phyloP scores from a whole-genome alignment of 192 early-diverging fungal species.

The Coemansia sp. region DNA sequence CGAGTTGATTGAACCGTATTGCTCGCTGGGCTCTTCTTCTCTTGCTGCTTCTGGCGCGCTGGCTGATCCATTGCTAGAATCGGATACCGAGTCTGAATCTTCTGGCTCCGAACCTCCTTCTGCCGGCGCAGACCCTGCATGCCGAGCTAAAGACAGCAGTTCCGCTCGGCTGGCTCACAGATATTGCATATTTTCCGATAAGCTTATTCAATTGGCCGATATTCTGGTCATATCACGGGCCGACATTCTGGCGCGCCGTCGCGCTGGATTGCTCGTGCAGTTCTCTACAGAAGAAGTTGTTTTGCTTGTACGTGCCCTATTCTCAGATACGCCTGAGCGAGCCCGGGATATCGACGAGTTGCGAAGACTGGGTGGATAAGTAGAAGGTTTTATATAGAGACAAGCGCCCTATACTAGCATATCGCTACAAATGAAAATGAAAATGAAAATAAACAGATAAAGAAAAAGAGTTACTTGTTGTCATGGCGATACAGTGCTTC shows the following conservation, averaged over 20 bases:
- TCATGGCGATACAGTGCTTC: constrained; percentile 80
- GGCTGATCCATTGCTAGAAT: neutral
- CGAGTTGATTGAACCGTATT: constrained; percentile 2
- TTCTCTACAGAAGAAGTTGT: constrained; percentile 33
- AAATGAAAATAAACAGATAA: constrained; percentile 1
- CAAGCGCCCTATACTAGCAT: neutral
- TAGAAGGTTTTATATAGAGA: neutral
- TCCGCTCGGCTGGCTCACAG: constrained; percentile 17
- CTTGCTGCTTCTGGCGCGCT: neutral
- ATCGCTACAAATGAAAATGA: neutral
- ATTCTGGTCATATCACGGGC: constrained; percentile 40
- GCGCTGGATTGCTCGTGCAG: constrained; percentile 34
- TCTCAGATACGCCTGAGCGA: constrained; percentile 36
- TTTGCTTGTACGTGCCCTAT: constrained; percentile 28
- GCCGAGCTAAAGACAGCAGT: neutral
- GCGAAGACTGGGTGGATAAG: constrained; percentile 6
- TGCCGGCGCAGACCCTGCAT: constrained; percentile 13
- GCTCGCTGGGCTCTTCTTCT: neutral
- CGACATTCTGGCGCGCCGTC: constrained; percentile 42
- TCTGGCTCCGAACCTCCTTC: neutral
- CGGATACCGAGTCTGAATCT: constrained; percentile 6
- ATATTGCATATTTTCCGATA: constrained; percentile 16
- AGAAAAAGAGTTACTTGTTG: constrained; percentile 18
- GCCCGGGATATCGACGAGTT: constrained; percentile 28
- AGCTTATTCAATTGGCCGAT: constrained; percentile 40